These are phyloP conservation scores for Calendula officinalis DNA, from an alignment of 129 eudicot genomes.

Conservation along the genomic window DNA sequence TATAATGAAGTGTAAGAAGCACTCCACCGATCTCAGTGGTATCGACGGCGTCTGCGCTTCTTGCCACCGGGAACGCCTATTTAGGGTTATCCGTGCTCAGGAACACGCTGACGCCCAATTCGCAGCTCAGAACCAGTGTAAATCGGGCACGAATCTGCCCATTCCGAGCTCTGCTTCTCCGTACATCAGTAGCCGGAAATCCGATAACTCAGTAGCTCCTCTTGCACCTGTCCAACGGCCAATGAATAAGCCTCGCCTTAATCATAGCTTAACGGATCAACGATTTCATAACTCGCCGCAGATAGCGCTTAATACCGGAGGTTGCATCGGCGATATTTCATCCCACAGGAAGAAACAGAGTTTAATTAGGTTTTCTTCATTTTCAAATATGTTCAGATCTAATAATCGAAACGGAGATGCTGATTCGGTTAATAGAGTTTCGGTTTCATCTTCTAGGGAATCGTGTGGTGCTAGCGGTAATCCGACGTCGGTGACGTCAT, in stretches of 20 bases:
- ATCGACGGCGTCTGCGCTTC: slow-evolving; percentile 73
- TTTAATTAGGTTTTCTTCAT: slow-evolving; percentile 30
- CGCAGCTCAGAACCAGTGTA: slow-evolving; percentile 12
- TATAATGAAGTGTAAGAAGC: slow-evolving; percentile 67
- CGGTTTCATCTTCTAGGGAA: slow-evolving; percentile 22
- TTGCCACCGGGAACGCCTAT: slow-evolving; percentile 63
- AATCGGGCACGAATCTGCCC: slow-evolving; percentile 27
- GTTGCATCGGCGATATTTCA: slow-evolving; percentile 11
- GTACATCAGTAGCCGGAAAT: slow-evolving; percentile 45
- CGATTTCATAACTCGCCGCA: slow-evolving; percentile 57
- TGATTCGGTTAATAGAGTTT: slow-evolving; percentile 22
- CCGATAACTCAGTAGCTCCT: slow-evolving; percentile 29
- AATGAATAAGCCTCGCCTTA: slow-evolving; percentile 26
- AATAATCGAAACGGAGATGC: slow-evolving; percentile 36
- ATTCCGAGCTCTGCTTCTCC: slow-evolving; percentile 67
- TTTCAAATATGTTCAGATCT: slow-evolving; percentile 54
- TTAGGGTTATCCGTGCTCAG: slow-evolving; percentile 45
- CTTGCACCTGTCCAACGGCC: slow-evolving; percentile 1
- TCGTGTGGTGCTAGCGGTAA: slow-evolving; percentile 17
- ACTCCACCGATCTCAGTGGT: slow-evolving; percentile 56
- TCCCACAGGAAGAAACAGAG: slow-evolving; percentile 20
- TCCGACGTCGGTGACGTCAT: slow-evolving; percentile 31
- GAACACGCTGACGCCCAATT: slow-evolving; percentile 32
- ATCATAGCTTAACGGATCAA: slow-evolving; percentile 30
- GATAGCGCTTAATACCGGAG: slow-evolving; percentile 42